Evolutionary conservation across 176 grass and related monocot genomes (phyloP).

Genomic region (Cymbopogon citratus): DNA sequence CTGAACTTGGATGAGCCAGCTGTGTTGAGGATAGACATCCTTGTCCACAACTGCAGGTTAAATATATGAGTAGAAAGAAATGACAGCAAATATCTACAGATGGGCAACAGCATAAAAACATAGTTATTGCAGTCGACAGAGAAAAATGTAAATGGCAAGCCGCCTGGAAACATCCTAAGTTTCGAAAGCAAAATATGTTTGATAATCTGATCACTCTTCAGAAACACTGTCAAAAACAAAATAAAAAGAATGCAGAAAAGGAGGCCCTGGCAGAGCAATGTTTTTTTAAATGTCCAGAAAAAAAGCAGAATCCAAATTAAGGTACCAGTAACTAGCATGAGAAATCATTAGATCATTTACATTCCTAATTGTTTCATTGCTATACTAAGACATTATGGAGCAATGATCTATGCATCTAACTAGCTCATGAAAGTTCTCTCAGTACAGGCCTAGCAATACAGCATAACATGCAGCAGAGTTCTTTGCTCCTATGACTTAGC

Average conservation of each 20-base stretch:
- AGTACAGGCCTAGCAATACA: neutral
- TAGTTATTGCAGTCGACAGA: neutral
- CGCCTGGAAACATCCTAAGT: neutral
- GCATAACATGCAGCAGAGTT: neutral
- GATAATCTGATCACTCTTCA: neutral
- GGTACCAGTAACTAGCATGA: neutral
- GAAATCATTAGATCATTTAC: neutral
- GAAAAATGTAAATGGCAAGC: neutral
- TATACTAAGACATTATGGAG: neutral
- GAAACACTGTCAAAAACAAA: neutral
- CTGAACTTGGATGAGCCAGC: slow-evolving; percentile 82
- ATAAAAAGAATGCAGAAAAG: neutral
- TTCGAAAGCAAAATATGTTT: neutral
- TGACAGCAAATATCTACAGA: neutral
- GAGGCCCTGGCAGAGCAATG: neutral
- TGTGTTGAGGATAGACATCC: slow-evolving; percentile 90
- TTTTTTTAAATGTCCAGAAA: neutral
- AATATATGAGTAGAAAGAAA: neutral
- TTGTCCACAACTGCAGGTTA: slow-evolving; percentile 69
- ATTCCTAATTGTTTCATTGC: neutral
- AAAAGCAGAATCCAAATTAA: neutral
- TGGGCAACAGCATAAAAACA: neutral
- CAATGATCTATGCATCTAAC: neutral
- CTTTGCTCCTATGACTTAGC: neutral
- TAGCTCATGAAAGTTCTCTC: slow-evolving; percentile 3